Conservation (phyloP, 139 green algal species). For the Chlamydomonas sp. region DNA sequence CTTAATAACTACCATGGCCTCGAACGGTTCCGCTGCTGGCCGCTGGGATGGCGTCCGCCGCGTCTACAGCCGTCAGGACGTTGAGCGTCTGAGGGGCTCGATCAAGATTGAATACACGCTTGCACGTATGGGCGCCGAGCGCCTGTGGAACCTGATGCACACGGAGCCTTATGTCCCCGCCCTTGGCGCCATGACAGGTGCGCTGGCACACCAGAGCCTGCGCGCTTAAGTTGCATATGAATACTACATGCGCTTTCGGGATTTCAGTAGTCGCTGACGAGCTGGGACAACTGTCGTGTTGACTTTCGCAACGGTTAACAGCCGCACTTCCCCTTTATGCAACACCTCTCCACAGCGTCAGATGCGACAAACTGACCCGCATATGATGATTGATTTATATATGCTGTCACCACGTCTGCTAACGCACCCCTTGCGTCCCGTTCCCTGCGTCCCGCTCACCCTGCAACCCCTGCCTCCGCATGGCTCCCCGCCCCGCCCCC, state of each 20-base stretch:
- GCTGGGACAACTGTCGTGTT: no score
- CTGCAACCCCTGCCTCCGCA: no score
- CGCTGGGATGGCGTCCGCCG: constrained; percentile 58
- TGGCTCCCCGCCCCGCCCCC: no score
- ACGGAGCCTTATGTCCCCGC: constrained; percentile 77
- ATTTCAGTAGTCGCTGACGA: no score
- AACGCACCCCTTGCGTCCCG: no score
- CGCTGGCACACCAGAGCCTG: constrained; percentile 52
- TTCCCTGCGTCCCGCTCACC: no score
- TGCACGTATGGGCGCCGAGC: constrained; percentile 71
- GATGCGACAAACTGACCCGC: no score
- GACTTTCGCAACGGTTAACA: no score
- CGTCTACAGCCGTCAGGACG: constrained; percentile 65
- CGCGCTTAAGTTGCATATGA: background rate
- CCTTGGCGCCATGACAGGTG: constrained; percentile 79
- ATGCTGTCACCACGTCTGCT: no score
- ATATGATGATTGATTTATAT: no score
- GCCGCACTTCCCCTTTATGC: no score
- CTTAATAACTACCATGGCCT: background rate
- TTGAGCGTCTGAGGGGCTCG: constrained; percentile 75
- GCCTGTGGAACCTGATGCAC: constrained; percentile 82
- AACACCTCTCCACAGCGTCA: no score
- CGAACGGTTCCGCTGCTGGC: constrained; percentile 7
- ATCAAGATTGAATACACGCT: constrained; percentile 81
- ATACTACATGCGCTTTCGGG: background rate